Evolutionary conservation across 176 grass and related monocot genomes (phyloP).

Genomic region (Zoysia japonica): DNA sequence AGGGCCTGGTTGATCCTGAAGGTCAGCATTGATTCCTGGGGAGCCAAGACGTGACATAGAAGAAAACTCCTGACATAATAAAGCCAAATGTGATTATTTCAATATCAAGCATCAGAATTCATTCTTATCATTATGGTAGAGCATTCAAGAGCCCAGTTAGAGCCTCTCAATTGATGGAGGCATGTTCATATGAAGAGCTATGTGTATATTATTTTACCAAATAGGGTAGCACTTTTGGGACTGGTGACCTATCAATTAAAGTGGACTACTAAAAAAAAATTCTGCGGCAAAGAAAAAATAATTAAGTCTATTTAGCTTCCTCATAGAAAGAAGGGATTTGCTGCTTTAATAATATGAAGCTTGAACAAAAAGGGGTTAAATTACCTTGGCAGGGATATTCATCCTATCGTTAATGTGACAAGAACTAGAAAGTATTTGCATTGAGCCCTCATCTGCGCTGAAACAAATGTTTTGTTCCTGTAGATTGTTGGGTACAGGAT

Average conservation of each 20-base stretch:
- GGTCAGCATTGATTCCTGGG: slow-evolving; percentile 39
- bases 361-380: neutral
- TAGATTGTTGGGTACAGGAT: slow-evolving; percentile 27
- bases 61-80: slow-evolving; percentile 53
- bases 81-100: slow-evolving; percentile 24
- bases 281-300: too few relatives aligned
- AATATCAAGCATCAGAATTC: neutral
- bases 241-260: too few relatives aligned
- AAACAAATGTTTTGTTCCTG: slow-evolving; percentile 13
- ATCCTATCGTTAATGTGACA: slow-evolving; percentile 29
- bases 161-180: too few relatives aligned
- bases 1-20: slow-evolving; percentile 70
- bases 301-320: too few relatives aligned
- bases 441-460: slow-evolving; percentile 30
- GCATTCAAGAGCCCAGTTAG: too few relatives aligned
- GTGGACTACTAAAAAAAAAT: too few relatives aligned
- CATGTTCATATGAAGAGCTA: too few relatives aligned
- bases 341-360: neutral
- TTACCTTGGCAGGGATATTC: slow-evolving; percentile 61
- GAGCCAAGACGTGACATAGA: slow-evolving; percentile 46
- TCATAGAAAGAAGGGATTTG: too few relatives aligned
- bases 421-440: slow-evolving; percentile 35
- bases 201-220: too few relatives aligned
- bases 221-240: too few relatives aligned
- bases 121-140: too few relatives aligned